These are phyloP conservation scores for Ophiostoma novo-ulmi DNA, from an alignment of 2,329 filamentous ascomycete genomes.

Conservation along the genomic window DNA sequence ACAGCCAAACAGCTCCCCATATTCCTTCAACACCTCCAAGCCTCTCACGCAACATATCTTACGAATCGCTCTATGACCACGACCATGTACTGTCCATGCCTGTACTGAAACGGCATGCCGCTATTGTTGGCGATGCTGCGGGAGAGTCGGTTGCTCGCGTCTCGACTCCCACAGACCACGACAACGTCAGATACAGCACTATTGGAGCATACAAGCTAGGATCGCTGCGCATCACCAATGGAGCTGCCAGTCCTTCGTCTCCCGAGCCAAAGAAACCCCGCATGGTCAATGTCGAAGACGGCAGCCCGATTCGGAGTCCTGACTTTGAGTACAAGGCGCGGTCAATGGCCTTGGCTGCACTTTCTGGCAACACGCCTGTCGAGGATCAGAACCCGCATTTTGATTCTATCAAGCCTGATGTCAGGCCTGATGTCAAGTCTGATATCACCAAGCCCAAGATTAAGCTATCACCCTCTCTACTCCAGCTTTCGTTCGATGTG, in stretches of 20 bases:
- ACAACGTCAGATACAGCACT: constrained; percentile 48
- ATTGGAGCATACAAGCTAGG: constrained; percentile 60
- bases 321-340: constrained; percentile 7
- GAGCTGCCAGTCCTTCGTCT: constrained; percentile 46
- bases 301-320: background rate
- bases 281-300: background rate
- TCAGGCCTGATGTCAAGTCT: background rate
- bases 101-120: constrained; percentile 17
- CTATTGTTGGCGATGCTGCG: background rate
- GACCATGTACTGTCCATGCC: constrained; percentile 35
- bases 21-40: constrained; percentile 36
- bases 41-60: constrained; percentile 35
- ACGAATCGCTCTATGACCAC: background rate
- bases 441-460: background rate
- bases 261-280: constrained; percentile 18
- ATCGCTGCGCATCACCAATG: constrained; percentile 58
- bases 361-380: constrained; percentile 16
- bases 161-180: constrained; percentile 46
- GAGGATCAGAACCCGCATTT: background rate
- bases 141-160: constrained; percentile 31
- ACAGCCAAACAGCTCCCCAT: constrained; percentile 33
- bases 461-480: background rate
- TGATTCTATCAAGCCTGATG: background rate
- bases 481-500: background rate
- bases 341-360: constrained; percentile 20